Percentiles rank a stretch among this genome's conserved stretches.
Evolutionary conservation across 805 yeast species (phyloP).

Genomic region (Dipodascopsis tothii): DNA sequence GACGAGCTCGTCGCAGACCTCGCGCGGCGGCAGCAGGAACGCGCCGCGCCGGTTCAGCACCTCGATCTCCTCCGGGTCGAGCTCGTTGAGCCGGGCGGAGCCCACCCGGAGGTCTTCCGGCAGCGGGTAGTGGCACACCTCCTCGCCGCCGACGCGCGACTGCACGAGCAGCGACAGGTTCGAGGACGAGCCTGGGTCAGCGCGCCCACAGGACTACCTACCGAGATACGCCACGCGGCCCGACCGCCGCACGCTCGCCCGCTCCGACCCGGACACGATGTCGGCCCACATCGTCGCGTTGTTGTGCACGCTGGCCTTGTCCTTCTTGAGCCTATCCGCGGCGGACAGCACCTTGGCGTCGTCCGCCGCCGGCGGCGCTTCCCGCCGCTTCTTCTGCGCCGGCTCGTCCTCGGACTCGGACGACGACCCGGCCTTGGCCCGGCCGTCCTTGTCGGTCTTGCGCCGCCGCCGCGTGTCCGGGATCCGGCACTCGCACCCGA

Average conservation of each 20-base stretch:
- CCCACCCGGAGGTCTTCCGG: constrained; percentile 26
- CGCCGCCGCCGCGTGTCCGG: constrained; percentile 50
- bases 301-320: neutral
- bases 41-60: constrained; percentile 46
- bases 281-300: neutral
- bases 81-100: constrained; percentile 28
- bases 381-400: neutral
- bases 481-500: constrained; percentile 38
- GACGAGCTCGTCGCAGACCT: constrained; percentile 52
- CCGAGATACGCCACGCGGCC: constrained; percentile 42
- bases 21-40: constrained; percentile 56
- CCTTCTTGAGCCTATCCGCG: too few species aligned
- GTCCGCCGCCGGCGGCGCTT: neutral
- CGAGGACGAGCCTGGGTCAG: constrained; percentile 37
- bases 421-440: neutral
- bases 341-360: too few species aligned
- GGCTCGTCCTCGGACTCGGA: neutral
- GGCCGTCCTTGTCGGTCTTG: constrained; percentile 36
- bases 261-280: neutral
- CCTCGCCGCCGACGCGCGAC: constrained; percentile 39
- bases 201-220: neutral
- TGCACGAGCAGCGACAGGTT: constrained; percentile 42
- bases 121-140: constrained; percentile 36
- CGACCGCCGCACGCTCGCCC: constrained; percentile 8
- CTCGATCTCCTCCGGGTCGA: constrained; percentile 58